These are phyloP conservation scores for Hondaea fermentalgiana DNA, from an alignment of 108 stramenopile species.

Conservation along the genomic window DNA sequence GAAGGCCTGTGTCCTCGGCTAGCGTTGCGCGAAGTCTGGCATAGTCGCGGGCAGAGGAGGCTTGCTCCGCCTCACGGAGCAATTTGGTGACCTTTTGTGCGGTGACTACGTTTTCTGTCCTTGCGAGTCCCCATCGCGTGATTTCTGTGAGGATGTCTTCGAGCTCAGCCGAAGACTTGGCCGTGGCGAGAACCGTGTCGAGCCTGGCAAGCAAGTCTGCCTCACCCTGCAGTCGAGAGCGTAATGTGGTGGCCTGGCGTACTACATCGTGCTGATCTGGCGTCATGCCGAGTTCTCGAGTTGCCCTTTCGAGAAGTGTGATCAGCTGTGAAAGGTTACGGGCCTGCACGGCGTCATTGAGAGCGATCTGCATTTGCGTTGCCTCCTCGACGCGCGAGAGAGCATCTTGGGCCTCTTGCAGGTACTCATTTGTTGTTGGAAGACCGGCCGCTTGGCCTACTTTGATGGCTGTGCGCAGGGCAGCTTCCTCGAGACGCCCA, in stretches of 20 bases:
- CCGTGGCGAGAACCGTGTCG: not conserved
- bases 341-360: conserved; percentile 27
- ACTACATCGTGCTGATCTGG: not conserved
- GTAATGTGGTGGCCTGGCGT: not conserved
- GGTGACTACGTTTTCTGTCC: not conserved
- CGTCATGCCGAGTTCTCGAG: not conserved
- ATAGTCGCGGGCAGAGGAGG: not conserved
- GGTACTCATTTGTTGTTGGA: not conserved
- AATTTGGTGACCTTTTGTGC: not conserved
- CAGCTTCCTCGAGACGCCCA: conserved; percentile 16
- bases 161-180: not conserved
- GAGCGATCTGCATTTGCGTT: not conserved
- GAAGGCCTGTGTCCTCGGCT: not conserved
- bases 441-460: conserved; percentile 15
- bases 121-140: not conserved
- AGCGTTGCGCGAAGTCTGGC: not conserved
- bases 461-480: conserved; percentile 25
- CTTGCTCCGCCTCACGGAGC: not conserved
- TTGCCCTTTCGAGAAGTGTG: conserved; percentile 27
- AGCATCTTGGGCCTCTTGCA: not conserved
- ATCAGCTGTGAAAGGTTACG: conserved; percentile 31
- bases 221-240: not conserved
- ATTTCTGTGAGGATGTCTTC: not conserved
- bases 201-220: not conserved
- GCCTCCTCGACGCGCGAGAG: not conserved